Percentiles rank a stretch among this genome's conserved stretches.
Conservation (phyloP, 1,284 basidiomycete species). For the Porodaedalea pini region DNA sequence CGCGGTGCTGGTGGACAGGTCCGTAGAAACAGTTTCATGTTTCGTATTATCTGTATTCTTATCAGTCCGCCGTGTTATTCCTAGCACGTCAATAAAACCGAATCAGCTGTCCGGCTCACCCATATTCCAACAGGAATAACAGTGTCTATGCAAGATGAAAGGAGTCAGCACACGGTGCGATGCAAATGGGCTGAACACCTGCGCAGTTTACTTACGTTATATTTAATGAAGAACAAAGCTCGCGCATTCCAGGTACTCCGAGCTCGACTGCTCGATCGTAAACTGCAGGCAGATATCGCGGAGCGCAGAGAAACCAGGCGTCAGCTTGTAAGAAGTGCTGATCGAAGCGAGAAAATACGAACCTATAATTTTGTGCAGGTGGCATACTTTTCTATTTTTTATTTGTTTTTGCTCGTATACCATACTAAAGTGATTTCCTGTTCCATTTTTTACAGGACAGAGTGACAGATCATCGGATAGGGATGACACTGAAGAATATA, state of each 20-base stretch:
- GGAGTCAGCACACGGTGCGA: constrained; percentile 88
- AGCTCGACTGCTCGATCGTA: constrained; percentile 78
- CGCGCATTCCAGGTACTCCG: constrained; percentile 86
- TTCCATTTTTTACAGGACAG: constrained; percentile 59
- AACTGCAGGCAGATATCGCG: constrained; percentile 66
- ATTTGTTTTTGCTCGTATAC: background rate
- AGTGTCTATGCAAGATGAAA: constrained; percentile 98
- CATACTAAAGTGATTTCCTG: background rate
- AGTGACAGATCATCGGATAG: constrained; percentile 88
- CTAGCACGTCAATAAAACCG: constrained; percentile 98
- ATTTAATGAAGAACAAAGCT: constrained; percentile 66
- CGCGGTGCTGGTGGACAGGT: constrained; percentile 96
- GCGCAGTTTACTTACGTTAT: too few species aligned
- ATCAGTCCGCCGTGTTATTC: constrained; percentile 15
- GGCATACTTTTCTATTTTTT: background rate
- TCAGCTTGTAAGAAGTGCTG: constrained; percentile 74
- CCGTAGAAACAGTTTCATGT: too few species aligned
- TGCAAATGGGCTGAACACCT: too few species aligned
- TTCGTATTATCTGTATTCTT: background rate
- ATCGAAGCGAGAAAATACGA: constrained; percentile 88
- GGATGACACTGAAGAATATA: constrained; percentile 73
- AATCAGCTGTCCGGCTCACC: constrained; percentile 95
- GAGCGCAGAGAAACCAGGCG: constrained; percentile 67
- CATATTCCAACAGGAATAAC: constrained; percentile 92
- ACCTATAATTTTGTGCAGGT: constrained; percentile 93